Base-by-base conservation (phyloP, 2,329 filamentous ascomycete species). In the Coniochaeta prunicola region DNA sequence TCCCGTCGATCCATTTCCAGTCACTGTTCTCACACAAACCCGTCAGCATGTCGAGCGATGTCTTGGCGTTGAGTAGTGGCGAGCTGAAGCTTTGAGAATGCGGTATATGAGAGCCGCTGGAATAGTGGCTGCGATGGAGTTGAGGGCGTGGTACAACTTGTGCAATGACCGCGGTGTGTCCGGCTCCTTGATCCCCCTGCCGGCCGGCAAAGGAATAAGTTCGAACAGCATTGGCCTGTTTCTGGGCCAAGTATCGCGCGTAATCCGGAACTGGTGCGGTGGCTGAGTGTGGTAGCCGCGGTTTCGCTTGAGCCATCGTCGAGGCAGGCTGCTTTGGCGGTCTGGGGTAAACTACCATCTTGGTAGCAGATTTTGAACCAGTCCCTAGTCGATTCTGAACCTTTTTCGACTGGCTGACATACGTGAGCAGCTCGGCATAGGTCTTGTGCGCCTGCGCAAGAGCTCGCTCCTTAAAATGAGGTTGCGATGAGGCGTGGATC, bases 1-100 rank as follows among this genome's bases (percentile, higher is more conserved):
- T 92, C 2, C 94, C 94, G 69, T 97, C 93, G 57, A 92, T 83
- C 94, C 94, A 99, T 65, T 86, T 83, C 90, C 91, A 94, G 10
- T 81, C 82, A 66, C 88, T 91, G 70, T 93, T 88, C 66, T 89
- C 85, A 69, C 91, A 96, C 7, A 96, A 75, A 63, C 80, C 84
- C 17, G 84, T 86, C 21, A 96, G 78, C 66, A 91, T 84, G 38
- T 90, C 84, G 21, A 96, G 73, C 2, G 89, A 89, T 7, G 82
- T 77, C 53, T 79, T 82, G 9, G 91, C 91, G 63, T 80, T 83
- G 58, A 78, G 71, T 24, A 81, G 68, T 4, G 80, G 77, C 1
- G 79, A 77, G 12, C 63, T 58, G 48, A 67, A 58, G 17, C 66
- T 63, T n/a, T 61, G 56, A 28, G 58, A 9, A 10, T 60, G 64